Base-by-base conservation (phyloP, 495 filamentous ascomycete genomes). In the Podospora anserina region DNA sequence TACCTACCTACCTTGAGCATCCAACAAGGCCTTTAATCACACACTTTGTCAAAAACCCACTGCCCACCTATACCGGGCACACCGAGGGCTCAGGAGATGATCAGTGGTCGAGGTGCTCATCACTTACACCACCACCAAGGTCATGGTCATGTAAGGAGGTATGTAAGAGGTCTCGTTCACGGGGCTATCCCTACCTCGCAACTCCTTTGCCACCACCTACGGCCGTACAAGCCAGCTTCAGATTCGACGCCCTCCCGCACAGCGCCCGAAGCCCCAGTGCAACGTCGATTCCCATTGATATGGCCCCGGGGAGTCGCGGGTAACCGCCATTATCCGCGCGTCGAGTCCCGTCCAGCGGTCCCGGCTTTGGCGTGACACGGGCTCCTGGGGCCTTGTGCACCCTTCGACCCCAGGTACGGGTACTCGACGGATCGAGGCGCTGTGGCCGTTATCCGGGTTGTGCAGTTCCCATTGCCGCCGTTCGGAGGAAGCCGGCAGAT, bases 141-240 rank as follows among this genome's bases (percentile, higher is more conserved):
- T 32, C 7, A 32, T 5, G 30, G 30, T 32, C 23, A 23, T 23
- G 23, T 23, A 23, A 23, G 23, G 1, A 32, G 30, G 30, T 49
- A 16, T 49, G 39, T 11, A 49, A 16, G 39, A 16, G 15, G 9
- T 5, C 39, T 26, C 18, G 5, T 20, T 58, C 55, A 26, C 23
- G 20, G 60, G 30, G 49, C 19, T 28, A 27, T 19, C 27, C 54
- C 19, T 16, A 32, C 19, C 61, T 44, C 30, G 11, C 49, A 15
- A 0, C n/a, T 4, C 20, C 57, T 55, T 18, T 28, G 23, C 26
- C 66, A 34, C 61, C 23, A 71, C 67, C 63, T 76, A 74, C 74
- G 74, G 74, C 74, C 71, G 69, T 73, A 75, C 74, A 70, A 66
- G 19, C 65, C 28, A 63, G 32, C 49, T 66, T n/a, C 67, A 72